These are phyloP conservation scores for Peronospora farinosa DNA, from an alignment of 352 stramenopile species.

Conservation along the genomic window DNA sequence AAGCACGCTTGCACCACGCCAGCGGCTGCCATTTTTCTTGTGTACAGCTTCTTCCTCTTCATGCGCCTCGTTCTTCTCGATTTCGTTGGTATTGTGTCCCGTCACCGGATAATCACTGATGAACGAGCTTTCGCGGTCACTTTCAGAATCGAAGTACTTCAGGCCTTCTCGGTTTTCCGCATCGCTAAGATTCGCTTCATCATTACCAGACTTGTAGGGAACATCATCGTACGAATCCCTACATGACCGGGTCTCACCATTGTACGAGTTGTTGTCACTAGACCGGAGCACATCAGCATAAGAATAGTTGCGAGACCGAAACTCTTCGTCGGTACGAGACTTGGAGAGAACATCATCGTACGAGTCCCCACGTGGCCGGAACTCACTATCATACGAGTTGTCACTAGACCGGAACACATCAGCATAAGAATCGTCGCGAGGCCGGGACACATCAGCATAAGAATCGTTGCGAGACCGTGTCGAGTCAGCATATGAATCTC, in stretches of 20 bases:
- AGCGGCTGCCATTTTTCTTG: constrained; percentile 30
- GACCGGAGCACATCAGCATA: constrained; percentile 22
- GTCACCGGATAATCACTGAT: constrained; percentile 26
- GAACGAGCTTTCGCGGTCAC: constrained; percentile 38
- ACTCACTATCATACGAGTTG: constrained; percentile 14
- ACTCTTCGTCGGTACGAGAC: constrained; percentile 19
- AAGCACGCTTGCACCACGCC: constrained; percentile 38
- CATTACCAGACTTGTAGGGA: constrained; percentile 25
- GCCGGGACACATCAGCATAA: constrained; percentile 12
- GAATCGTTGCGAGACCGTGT: constrained; percentile 23
- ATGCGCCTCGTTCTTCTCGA: constrained; percentile 13
- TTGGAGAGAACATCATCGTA: constrained; percentile 29
- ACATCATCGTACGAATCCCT: constrained; percentile 23
- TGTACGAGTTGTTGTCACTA: constrained; percentile 19
- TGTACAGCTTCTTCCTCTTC: constrained; percentile 13
- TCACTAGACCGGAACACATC: constrained; percentile 22
- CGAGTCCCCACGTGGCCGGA: constrained; percentile 6
- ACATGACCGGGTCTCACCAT: constrained; percentile 1
- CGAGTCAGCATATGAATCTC: constrained; percentile 25
- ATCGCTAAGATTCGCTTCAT: constrained; percentile 26
- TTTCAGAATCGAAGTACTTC: constrained; percentile 49
- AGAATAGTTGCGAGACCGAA: constrained; percentile 23
- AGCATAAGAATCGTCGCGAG: constrained; percentile 24
- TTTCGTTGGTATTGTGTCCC: constrained; percentile 12
- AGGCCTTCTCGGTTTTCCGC: constrained; percentile 21